Evolutionary conservation across 169 alveolate genomes (phyloP), one percentile per base, ranked within the genome.

Genomic region (Cystoisospora suis): DNA sequence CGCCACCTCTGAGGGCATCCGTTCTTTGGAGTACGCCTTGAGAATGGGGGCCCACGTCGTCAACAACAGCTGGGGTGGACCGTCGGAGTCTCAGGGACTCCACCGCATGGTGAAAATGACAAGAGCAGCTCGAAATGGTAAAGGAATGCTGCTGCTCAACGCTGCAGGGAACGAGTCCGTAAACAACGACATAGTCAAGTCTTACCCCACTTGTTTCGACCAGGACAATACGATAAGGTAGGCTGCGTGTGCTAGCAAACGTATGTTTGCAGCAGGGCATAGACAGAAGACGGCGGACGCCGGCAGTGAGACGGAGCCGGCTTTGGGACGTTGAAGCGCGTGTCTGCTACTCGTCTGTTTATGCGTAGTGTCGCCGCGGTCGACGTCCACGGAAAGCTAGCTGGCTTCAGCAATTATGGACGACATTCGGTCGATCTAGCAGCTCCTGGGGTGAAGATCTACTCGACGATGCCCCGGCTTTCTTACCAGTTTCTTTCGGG

Each of bases 361-460:
- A n/a, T n/a, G n/a, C n/a, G 77, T 77, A 90, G 95, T 34, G 95
- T 94, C 36, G 95, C 94, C 32, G 96, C 96, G 15, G 77, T 83
- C 20, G 93, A 93, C 40, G 56, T 56, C 0, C 79, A 94, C 17
- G 95, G 94, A 23, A 36, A 92, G 47, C 72, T 94, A 20, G 95
- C 95, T n/a, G 46, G 80, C 45, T 94, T 93, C 93, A 89, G 95
- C 91, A 94, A 94, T 49, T 94, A 89, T 72, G 96, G 95, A 59
- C 75, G 53, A 44, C 49, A 61, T n/a, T 44, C 93, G n/a, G 96
- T 94, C 49, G 94, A 92, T 58, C 29, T 93, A 75, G 93, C 93
- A 36, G 96, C 96, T 29, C 96, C 96, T 17, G 96, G 96, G 44
- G 95, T 80, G 36, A 91, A 88, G 46, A 93, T 94, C 3, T 61